Base-by-base conservation (phyloP, 345 rosid genomes). In the Syzygium aromaticum region DNA sequence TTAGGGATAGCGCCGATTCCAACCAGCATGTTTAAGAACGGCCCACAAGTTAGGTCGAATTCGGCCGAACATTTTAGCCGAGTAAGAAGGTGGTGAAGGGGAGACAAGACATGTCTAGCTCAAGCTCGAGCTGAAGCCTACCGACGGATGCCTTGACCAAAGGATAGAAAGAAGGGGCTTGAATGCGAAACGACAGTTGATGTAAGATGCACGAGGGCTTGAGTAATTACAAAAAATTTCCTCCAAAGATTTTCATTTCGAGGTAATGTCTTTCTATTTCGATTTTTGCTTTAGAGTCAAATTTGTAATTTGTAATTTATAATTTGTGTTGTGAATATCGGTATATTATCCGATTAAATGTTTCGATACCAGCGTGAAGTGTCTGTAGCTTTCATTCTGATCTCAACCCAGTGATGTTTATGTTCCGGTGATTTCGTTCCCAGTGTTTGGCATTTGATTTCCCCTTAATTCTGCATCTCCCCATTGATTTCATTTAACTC, bases 1-100 rank as follows among this genome's bases (percentile, higher is more conserved):
- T 67, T 0, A 0, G 6, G 2, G 1, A 67, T 14, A 16, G 78
- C 1, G 12, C 78, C 2, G 1, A 67, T 67, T 30, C 78, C 43
- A 11, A 8, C 12, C 77, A 17, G 2, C 43, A 7, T 33, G 43
- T 28, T 33, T 61, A 63, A 63, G 73, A 33, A 28, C 40, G 21
- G 40, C 33, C 40, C 77, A 7, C 28, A 63, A 3, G 22, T 63
- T 28, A 14, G 73, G 9, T 63, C 13, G 2, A 63, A 63, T 63
- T 0, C 15, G 13, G 38, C 33, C 8, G 38, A 3, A 19, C 28
- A 38, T 13, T 61, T 27, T 10, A 63, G 40, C 33, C 38, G 23
- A 22, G 53, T 3, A 52, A 52, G 53, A 52, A 52, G 53, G 14
- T 14, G 15, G 53, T 52, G 14, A 52, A 17, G 16, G 53, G 53